These are phyloP conservation scores for Suillus plorans DNA, from an alignment of 768 basidiomycete species.

Conservation along the genomic window DNA sequence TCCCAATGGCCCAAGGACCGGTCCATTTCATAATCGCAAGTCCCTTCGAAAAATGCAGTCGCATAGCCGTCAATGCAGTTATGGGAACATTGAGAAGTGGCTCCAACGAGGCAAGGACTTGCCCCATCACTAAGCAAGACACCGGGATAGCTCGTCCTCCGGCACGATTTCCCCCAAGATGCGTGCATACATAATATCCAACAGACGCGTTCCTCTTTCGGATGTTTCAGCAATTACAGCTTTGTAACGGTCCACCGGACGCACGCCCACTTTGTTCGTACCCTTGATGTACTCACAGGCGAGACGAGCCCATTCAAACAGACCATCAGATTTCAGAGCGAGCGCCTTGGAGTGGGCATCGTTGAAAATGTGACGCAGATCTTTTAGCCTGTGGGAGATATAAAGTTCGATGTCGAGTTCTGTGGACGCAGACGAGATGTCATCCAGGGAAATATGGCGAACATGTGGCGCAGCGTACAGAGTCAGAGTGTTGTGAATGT, in stretches of 20 bases:
- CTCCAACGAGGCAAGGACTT: not conserved
- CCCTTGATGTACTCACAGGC: constrained; percentile 11
- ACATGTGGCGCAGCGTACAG: constrained; percentile 6
- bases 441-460: not conserved
- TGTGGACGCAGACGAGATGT: not conserved
- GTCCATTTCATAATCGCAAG: constrained; percentile 19
- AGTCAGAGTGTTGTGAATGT: constrained; percentile 9
- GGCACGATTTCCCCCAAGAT: not conserved
- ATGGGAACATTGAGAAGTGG: constrained; percentile 9
- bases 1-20: not conserved
- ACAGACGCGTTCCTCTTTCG: not conserved
- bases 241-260: not conserved
- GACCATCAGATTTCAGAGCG: constrained; percentile 5
- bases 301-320: constrained; percentile 11
- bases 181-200: constrained; percentile 4
- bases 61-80: not conserved
- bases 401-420: constrained; percentile 5
- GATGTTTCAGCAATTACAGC: not conserved
- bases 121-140: constrained; percentile 6
- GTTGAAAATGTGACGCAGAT: not conserved
- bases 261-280: not conserved
- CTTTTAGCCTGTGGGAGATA: not conserved
- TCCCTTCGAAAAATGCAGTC: constrained; percentile 5
- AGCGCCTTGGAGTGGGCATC: not conserved
- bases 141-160: not conserved